Base-by-base conservation (phyloP, 768 basidiomycete species). In the Phylloporus rhodoxanthus region DNA sequence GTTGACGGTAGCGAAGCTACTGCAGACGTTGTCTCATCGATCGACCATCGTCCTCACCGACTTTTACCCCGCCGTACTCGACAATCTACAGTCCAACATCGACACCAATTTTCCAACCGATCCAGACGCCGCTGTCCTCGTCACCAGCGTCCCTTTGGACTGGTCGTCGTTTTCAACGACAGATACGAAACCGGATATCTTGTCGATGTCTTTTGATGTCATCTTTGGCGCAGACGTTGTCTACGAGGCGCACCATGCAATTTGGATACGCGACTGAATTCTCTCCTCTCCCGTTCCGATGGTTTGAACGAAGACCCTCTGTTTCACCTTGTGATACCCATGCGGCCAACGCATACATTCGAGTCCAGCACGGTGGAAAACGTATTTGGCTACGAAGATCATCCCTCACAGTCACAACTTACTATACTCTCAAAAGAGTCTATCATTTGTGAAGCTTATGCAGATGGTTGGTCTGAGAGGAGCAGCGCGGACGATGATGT, bases 321-420 rank as follows among this genome's bases (percentile, higher is more conserved):
- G 4, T 92, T 92, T 64, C 86, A 90, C 57, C 76, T 91, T 13
- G 73, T 90, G 43, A 78, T 91, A n/a, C 87, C 90, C 1, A 71
- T 87, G 4, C 84, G 91, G 1, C 63, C 72, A 0, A 87, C 85
- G 0, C 84, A 86, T 54, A 57, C 68, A 0, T 62, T 61, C 11
- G 90, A 92, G 68, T 81, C 78, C 0, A 67, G 59, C 29, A 75
- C 77, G 0, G 64, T 90, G 39, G 84, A 87, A 53, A 58, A 61
- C 8, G 72, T 81, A 3, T 88, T 91, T 54, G 55, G 57, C 13
- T 50, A 42, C 8, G 45, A 48, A 28, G 40, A 45, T 25, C 45
- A 32, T 15, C 13, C 15, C 11, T 23, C n/a, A 30, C 44, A 47
- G 5, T 45, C 53, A 47, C 62, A 66, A 28, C 68, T 89, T 15